phyloP scores from a whole-genome alignment of 2,329 filamentous ascomycete species.

The Talaromyces sp. region DNA sequence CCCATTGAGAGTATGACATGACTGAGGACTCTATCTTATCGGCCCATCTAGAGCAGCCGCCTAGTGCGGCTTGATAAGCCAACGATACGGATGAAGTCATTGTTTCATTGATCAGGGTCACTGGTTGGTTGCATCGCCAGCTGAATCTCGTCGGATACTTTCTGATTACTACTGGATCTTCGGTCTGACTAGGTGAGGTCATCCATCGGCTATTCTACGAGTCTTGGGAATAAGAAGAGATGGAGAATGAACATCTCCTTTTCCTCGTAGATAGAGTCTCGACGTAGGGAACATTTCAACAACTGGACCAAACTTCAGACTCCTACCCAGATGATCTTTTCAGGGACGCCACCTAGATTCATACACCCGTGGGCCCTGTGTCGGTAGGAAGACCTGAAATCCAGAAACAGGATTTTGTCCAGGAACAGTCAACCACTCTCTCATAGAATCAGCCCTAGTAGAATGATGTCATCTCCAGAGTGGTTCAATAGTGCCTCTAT shows the following conservation, averaged over 20 bases:
- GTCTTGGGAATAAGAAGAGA: background rate
- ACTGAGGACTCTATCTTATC: conserved; percentile 15
- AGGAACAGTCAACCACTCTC: background rate
- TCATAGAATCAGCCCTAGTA: background rate
- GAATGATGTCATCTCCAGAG: background rate
- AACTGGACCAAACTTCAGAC: background rate
- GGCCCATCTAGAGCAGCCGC: background rate
- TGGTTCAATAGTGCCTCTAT: background rate
- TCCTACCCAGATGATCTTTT: background rate
- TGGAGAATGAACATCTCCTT: no score
- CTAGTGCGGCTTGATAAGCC: background rate
- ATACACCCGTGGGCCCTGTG: background rate
- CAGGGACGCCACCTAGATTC: background rate
- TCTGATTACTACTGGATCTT: background rate
- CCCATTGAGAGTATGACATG: conserved; percentile 7
- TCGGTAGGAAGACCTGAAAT: background rate
- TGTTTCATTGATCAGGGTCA: background rate
- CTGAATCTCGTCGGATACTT: background rate
- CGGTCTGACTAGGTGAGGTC: background rate
- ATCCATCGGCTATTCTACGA: background rate
- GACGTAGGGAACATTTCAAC: background rate
- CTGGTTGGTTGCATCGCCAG: background rate
- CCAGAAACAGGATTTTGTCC: background rate
- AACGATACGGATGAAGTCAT: background rate
- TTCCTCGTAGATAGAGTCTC: background rate